Evolutionary conservation across 2,329 filamentous ascomycete species (phyloP).

Genomic region (Pseudogymnoascus sp.): DNA sequence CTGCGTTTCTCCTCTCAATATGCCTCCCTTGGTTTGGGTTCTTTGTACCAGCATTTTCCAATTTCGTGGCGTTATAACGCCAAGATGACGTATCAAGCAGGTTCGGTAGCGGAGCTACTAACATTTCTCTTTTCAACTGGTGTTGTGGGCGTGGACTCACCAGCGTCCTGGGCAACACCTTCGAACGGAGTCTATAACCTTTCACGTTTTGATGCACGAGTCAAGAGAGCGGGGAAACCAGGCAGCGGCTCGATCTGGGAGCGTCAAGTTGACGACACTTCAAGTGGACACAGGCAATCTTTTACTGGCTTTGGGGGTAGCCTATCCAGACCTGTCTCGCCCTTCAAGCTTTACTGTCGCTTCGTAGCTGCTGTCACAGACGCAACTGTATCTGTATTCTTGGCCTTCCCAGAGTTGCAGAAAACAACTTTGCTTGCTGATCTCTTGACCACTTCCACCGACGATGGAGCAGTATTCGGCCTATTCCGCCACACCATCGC

Average conservation of each 20-base stretch:
- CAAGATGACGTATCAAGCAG: conserved; percentile 19
- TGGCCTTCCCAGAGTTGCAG: conserved; percentile 22
- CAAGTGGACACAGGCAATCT: conserved; percentile 32
- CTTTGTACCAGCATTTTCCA: not conserved
- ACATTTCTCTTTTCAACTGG: conserved; percentile 5
- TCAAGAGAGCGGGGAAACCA: not conserved
- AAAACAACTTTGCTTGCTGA: conserved; percentile 21
- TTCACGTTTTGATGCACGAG: conserved; percentile 23
- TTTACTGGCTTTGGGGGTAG: conserved; percentile 33
- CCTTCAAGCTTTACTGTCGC: not conserved
- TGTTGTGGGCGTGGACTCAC: not conserved
- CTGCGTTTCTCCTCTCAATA: not conserved
- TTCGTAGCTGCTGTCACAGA: conserved; percentile 32
- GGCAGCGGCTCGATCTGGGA: conserved; percentile 28
- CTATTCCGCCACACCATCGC: conserved; percentile 35
- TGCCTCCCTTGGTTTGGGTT: not conserved
- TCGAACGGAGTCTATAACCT: conserved; percentile 7
- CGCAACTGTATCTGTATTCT: conserved; percentile 33
- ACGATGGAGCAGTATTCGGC: conserved; percentile 32
- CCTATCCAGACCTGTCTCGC: not conserved
- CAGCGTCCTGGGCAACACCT: conserved; percentile 1
- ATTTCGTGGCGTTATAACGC: not conserved
- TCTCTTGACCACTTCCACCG: conserved; percentile 30
- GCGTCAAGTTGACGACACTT: conserved; percentile 33
- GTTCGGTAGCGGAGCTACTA: not conserved